Evolutionary conservation across 768 basidiomycete genomes (phyloP).

Genomic region (Lentinula raphanica): DNA sequence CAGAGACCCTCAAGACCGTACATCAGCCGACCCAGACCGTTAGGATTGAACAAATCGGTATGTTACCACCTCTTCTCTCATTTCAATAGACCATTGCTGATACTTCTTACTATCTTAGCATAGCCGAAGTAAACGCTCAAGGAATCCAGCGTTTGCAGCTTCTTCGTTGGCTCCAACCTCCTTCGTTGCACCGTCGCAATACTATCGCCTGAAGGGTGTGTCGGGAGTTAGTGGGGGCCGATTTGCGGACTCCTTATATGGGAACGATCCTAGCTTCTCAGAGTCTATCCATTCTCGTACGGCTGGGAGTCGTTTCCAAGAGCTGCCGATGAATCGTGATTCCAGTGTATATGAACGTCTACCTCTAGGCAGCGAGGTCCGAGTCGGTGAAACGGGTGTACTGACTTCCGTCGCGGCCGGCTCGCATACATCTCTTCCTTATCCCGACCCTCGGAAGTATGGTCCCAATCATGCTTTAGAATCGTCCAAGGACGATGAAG

Average conservation of each 20-base stretch:
- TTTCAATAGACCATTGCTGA: not conserved
- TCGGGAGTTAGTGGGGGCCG: constrained; percentile 57
- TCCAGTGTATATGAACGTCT: constrained; percentile 53
- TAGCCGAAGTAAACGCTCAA: constrained; percentile 40
- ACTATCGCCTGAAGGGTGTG: constrained; percentile 66
- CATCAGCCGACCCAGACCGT: constrained; percentile 65
- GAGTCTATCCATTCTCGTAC: constrained; percentile 60
- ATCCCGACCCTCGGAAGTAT: constrained; percentile 49
- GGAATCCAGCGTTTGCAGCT: constrained; percentile 60
- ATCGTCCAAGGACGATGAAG: constrained; percentile 18
- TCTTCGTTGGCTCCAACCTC: constrained; percentile 72
- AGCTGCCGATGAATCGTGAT: constrained; percentile 50
- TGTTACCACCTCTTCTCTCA: not conserved
- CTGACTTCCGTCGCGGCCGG: constrained; percentile 30
- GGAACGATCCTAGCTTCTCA: constrained; percentile 40
- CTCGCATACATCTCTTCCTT: constrained; percentile 30
- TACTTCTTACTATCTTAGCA: constrained; percentile 16
- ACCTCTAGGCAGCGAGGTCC: constrained; percentile 54
- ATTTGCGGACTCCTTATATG: constrained; percentile 40
- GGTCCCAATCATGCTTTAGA: constrained; percentile 49
- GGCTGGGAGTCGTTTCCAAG: constrained; percentile 67
- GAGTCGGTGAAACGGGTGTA: constrained; percentile 46
- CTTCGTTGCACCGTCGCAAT: constrained; percentile 75
- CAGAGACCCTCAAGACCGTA: constrained; percentile 44
- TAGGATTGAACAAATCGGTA: constrained; percentile 33